Evolutionary conservation across 257 asterid species (phyloP), one percentile per base, ranked within the genome.

Genomic region (Henckelia pumila): DNA sequence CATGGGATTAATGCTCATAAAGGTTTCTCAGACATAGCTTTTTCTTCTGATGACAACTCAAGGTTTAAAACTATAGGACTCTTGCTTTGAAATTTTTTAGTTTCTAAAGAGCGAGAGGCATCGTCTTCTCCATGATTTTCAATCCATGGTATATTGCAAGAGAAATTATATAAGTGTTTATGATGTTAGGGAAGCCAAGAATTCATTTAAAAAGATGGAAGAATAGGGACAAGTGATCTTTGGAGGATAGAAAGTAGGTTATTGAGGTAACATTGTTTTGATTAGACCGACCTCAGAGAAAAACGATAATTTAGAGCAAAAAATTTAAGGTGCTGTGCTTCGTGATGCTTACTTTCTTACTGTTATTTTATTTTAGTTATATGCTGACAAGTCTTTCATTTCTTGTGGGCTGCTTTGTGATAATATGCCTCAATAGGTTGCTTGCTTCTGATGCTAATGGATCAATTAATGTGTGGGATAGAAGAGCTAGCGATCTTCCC

Each of bases 381-480:
- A 44, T 19, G 59, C 68, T 63, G 21, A 56, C 50, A 59, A 71
- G 52, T 53, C 68, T 53, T 69, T 71, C 63, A 66, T 62, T 71
- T 61, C 26, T 69, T 22, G 22, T 33, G 26, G 52, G 30, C 44
- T 61, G 32, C 8, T 66, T 26, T 59, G 56, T 68, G 63, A 71
- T 71, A 63, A 73, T 75, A 58, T 76, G 67, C 77, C 63, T 67
- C 64, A 61, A 68, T 71, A 93, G 99, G 91, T 77, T 93, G 74
- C 85, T 90, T 28, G 99, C 97, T 71, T 88, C 99, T 28, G 99
- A 93, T 75, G 70, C 79, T 69, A 75, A 71, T 82, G 99, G 99
- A 64, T 77, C 74, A 44, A 82, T 93, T 68, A 85, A 88, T 77
- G 61, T 93, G 40, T 93, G 99, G 99, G 99, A 93, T 72, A 85